These are phyloP conservation scores for Phaeomoniella chlamydospora DNA, from an alignment of 2,329 filamentous ascomycete genomes.

Conservation along the genomic window DNA sequence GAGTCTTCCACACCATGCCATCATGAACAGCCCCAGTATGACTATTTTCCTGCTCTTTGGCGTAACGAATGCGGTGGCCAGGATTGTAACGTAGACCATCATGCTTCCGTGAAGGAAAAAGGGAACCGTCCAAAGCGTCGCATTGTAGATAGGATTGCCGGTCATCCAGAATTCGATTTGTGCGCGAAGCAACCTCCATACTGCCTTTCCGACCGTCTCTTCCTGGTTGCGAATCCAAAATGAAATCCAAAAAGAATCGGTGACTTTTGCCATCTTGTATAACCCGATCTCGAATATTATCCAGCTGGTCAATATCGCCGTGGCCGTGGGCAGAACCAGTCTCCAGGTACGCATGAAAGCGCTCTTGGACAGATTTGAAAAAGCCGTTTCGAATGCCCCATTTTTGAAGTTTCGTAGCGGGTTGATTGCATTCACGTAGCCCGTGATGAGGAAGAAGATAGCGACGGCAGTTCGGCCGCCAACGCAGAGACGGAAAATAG, in stretches of 20 bases:
- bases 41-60: slow-evolving; percentile 20
- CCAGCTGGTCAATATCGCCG: slow-evolving; percentile 12
- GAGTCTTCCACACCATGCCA: slow-evolving; percentile 17
- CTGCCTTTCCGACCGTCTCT: slow-evolving; percentile 7
- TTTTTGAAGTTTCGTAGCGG: slow-evolving; percentile 12
- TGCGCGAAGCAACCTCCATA: slow-evolving; percentile 9
- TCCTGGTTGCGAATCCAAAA: slow-evolving; percentile 6
- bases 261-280: slow-evolving; percentile 10
- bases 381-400: slow-evolving; percentile 10
- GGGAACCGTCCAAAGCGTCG: slow-evolving; percentile 27
- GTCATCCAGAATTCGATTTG: slow-evolving; percentile 18
- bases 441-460: slow-evolving; percentile 16
- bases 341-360: slow-evolving; percentile 11
- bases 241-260: slow-evolving; percentile 13
- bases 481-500: slow-evolving; percentile 13
- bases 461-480: slow-evolving; percentile 13
- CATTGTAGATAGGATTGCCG: slow-evolving; percentile 25
- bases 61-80: slow-evolving; percentile 23
- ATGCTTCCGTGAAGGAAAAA: slow-evolving; percentile 26
- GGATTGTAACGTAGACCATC: slow-evolving; percentile 25
- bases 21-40: slow-evolving; percentile 21
- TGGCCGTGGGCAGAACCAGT: slow-evolving; percentile 13
- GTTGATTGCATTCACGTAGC: slow-evolving; percentile 16
- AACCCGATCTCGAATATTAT: slow-evolving; percentile 11
- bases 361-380: slow-evolving; percentile 11